phyloP scores from a whole-genome alignment of 495 filamentous ascomycete species.

The Podospora bellae-mahoneyi region DNA sequence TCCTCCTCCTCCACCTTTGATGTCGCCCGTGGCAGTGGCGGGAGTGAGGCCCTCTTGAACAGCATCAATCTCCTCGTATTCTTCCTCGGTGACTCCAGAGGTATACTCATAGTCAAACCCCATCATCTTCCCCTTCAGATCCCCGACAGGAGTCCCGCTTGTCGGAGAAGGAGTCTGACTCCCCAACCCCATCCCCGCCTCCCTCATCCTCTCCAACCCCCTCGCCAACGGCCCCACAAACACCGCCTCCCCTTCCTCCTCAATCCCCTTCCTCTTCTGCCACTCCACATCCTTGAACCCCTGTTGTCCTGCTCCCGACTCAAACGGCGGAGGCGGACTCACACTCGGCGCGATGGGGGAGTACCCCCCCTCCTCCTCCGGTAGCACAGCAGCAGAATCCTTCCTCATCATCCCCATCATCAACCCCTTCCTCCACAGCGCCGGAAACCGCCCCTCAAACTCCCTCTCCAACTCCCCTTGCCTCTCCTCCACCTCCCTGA shows the following conservation, averaged over 20 bases:
- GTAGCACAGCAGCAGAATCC: constrained; percentile 14
- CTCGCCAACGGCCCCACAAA: neutral
- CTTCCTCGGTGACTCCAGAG: constrained; percentile 14
- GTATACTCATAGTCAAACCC: neutral
- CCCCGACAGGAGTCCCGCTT: neutral
- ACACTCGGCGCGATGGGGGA: constrained; percentile 2
- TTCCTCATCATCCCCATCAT: constrained; percentile 25
- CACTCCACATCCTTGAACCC: constrained; percentile 27
- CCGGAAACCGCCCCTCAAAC: constrained; percentile 36
- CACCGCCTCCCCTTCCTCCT: neutral
- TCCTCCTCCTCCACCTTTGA: constrained; percentile 4
- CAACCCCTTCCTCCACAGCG: constrained; percentile 35
- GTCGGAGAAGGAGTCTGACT: neutral
- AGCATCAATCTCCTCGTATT: constrained; percentile 35
- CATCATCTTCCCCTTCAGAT: constrained; percentile 6
- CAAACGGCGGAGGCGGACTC: constrained; percentile 20
- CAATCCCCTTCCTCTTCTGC: constrained; percentile 19
- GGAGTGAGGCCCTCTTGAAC: constrained; percentile 25
- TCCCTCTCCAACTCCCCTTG: constrained; percentile 42
- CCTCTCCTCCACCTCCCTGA: constrained; percentile 35
- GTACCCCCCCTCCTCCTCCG: neutral
- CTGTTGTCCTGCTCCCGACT: neutral
- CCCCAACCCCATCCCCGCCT: neutral
- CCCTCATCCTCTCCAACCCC: neutral
- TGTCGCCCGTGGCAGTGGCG: constrained; percentile 26